Evolutionary conservation across 768 basidiomycete genomes (phyloP), one percentile per base, ranked within the genome.

Genomic region (Clitopilus passeckerianus): DNA sequence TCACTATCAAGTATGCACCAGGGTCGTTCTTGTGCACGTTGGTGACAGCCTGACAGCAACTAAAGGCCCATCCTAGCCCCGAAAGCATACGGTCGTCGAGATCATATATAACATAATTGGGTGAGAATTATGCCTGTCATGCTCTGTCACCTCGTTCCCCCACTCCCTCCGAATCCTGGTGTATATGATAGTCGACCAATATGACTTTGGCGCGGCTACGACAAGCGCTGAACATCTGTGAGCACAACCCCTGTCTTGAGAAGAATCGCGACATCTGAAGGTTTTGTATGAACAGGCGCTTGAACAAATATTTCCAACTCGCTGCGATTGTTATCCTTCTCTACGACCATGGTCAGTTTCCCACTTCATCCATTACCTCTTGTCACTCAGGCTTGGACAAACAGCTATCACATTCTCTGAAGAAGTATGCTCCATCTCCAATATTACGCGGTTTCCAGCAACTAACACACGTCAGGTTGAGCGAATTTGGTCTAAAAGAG

Each of bases 401-500:
- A 50, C 18, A 50, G 46, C 20, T 5, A 18, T 50, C 20, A 50
- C 46, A 18, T 50, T 50, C 20, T n/a, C n/a, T 3, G 46, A 50
- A 22, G 46, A 50, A 18, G 22, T 50, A 50, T 5, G 22, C 12
- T 7, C 27, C 7, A 30, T 30, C 27, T 30, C 7, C 27, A 7
- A 30, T 7, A 4, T 30, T 7, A 7, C 27, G 27, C 27, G 27
- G 27, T 7, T 7, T 4, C 27, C 27, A 30, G 3, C 27, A n/a
- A 4, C 27, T 30, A 30, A 30, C 3, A 30, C 3, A 30, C 27
- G 27, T 7, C 16, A 59, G 58, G 53, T 59, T 15, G 53, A 59
- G 23, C 58, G 46, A 9, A 37, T 59, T 7, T 59, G 58, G 58
- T 55, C 33, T 7, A 24, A 52, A 52, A 20, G 44, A 27, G 18